Evolutionary conservation across 2,329 filamentous ascomycete species (phyloP), one percentile per base, ranked within the genome.

Genomic region (Pyrenochaeta sp.): DNA sequence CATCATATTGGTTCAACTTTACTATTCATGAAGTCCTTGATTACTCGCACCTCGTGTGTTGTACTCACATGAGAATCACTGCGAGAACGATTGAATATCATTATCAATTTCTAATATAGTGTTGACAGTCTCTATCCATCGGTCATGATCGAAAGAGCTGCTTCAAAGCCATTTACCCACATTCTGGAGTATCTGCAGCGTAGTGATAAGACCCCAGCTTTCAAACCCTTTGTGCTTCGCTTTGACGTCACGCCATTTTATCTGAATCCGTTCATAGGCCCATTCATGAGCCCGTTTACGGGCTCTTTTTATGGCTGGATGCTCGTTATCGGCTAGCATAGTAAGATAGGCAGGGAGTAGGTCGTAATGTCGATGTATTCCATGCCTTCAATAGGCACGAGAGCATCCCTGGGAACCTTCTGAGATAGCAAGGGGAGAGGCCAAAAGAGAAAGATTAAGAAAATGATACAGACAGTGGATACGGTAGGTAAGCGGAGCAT

Each of bases 21-120:
- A n/a, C 45, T 14, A 36, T 51, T 40, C 14, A 23, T 36, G 14
- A 45, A 17, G 27, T 45, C 45, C 14, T 29, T 9, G 6, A 35
- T 36, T 5, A 45, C 44, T 23, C 45, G 23, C 14, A 36, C 32
- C 21, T 36, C 37, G 18, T 30, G 45, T 31, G 9, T 45, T 7
- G 21, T 21, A 31, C 21, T n/a, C n/a, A n/a, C n/a, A n/a, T n/a
- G n/a, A n/a, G n/a, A n/a, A n/a, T n/a, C n/a, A n/a, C n/a, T n/a
- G n/a, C n/a, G n/a, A n/a, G n/a, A n/a, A n/a, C n/a, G n/a, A 51
- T 17, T 40, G 40, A 10, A 40, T 51, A n/a, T 18, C 17, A 37
- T 51, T 51, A 31, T 51, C 41, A 18, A 45, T 45, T 9, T 9
- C 23, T 27, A 27, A 27, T 27, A 9, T 27, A 27, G 9, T 27